phyloP scores from a whole-genome alignment of 1,284 basidiomycete genomes.

The Ustilago loliicola region DNA sequence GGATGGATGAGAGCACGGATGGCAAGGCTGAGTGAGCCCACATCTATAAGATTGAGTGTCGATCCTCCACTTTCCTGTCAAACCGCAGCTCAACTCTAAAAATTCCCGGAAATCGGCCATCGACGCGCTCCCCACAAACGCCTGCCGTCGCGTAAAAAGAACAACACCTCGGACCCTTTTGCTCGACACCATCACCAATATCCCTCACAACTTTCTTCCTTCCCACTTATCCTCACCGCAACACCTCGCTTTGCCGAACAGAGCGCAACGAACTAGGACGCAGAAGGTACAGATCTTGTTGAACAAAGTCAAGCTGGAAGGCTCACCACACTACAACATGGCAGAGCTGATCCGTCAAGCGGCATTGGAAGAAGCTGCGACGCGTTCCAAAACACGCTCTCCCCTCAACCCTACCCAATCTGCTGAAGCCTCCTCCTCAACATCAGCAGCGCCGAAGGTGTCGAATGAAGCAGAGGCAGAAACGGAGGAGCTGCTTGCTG shows the following conservation, averaged over 20 bases:
- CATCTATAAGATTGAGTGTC: conserved; percentile 1
- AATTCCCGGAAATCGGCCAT: conserved; percentile 29
- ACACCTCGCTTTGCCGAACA: background rate
- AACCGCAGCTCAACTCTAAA: background rate
- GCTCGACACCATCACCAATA: background rate
- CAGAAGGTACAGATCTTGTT: too few species aligned
- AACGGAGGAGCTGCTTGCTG: conserved; percentile 31
- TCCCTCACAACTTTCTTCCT: background rate
- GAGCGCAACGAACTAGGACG: background rate
- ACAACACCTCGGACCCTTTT: conserved; percentile 23
- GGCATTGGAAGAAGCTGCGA: conserved; percentile 39
- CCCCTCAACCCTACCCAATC: conserved; percentile 15
- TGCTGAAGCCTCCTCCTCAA: conserved; percentile 11
- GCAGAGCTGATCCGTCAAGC: conserved; percentile 41
- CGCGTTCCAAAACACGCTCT: conserved; percentile 39
- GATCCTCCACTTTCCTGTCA: conserved; percentile 17
- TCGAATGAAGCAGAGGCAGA: conserved; percentile 22
- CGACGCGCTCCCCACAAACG: conserved; percentile 25
- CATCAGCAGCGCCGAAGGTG: background rate
- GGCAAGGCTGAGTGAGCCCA: conserved; percentile 1
- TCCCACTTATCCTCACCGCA: background rate
- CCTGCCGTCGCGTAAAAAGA: conserved; percentile 25
- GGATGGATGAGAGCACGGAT: background rate
- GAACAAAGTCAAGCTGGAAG: conserved; percentile 19
- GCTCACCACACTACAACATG: conserved; percentile 27